Base-by-base conservation (phyloP, 2,329 filamentous ascomycete genomes). In the Fusarium subglutinans region DNA sequence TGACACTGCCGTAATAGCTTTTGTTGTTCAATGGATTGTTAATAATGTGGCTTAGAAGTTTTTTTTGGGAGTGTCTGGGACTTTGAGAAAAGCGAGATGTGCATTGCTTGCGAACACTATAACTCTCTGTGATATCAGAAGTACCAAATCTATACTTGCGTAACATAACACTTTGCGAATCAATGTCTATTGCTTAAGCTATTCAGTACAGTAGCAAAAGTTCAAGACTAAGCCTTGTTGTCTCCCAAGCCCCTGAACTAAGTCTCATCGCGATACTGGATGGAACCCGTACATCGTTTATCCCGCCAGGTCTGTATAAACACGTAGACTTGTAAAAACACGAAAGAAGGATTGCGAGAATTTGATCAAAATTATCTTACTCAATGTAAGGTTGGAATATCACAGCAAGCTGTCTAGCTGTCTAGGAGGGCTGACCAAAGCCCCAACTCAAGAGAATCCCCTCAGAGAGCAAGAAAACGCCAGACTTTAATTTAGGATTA, bases 141-240 rank as follows among this genome's bases (percentile, higher is more conserved):
- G 4, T 0, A 20, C 2, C 13, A 33, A 1, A 8, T 1, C 2
- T 37, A 37, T 37, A 17, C 9, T 37, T 18, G 17, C 15, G 6
- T 0, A 24, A 3, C 2, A 3, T 33, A 9, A 3, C 2, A 7
- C 11, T 24, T n/a, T n/a, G 0, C 1, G 8, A 18, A 3, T n/a
- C 0, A 24, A 4, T 0, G 0, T 51, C 12, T 24, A 50, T 51
- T 22, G 0, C 3, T 17, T 6, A 11, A 22, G 15, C 7, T 15
- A 6, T 6, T 22, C 24, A 47, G 5, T 2, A 0, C 13, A 10
- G 18, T 47, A 15, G 24, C 24, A 47, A 6, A 20, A 8, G 20
- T 14, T 12, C 3, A 14, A 47, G 8, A 20, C 8, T 45, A 17
- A 26, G 12, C 10, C 5, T 2, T 38, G 18, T 17, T 12, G 5